Evolutionary conservation across 1,284 basidiomycete genomes (phyloP).

Genomic region (Caloboletus firmus): DNA sequence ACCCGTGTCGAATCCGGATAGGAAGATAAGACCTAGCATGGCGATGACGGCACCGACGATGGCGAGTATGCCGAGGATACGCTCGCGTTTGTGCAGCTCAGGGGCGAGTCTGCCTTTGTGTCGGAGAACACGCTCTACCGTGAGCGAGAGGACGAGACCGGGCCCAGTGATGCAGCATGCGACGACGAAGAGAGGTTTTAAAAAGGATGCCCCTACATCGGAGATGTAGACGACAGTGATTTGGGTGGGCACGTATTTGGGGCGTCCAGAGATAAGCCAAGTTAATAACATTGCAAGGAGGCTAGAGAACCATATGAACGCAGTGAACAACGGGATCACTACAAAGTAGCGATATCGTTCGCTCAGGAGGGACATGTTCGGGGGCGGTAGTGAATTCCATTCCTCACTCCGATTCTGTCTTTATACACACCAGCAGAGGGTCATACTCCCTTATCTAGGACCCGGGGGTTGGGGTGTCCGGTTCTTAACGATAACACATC

Average conservation of each 20-base stretch:
- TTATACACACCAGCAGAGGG: slow-evolving; percentile 14
- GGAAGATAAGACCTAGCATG: slow-evolving; percentile 53
- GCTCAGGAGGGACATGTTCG: slow-evolving; percentile 17
- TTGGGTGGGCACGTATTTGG: slow-evolving; percentile 49
- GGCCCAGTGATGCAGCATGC: slow-evolving; percentile 61
- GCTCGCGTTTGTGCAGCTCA: slow-evolving; percentile 56
- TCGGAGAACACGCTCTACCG: slow-evolving; percentile 60
- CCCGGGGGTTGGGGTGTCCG: neutral
- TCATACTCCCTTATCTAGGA: slow-evolving; percentile 3
- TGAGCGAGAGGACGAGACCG: slow-evolving; percentile 58
- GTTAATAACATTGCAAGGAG: slow-evolving; percentile 66
- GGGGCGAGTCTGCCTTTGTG: slow-evolving; percentile 64
- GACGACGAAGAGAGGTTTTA: slow-evolving; percentile 72
- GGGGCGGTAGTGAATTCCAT: neutral
- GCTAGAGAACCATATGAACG: slow-evolving; percentile 64
- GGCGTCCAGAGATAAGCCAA: slow-evolving; percentile 54
- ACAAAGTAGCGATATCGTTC: slow-evolving; percentile 55
- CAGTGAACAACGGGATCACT: slow-evolving; percentile 59
- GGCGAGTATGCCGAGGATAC: slow-evolving; percentile 52
- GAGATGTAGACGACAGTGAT: slow-evolving; percentile 69
- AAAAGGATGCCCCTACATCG: slow-evolving; percentile 64
- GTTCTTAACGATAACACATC: too few species aligned
- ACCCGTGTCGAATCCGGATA: slow-evolving; percentile 68
- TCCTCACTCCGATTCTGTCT: neutral
- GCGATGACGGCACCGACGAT: slow-evolving; percentile 62